These are phyloP conservation scores for Hapsidospora chrysogenum DNA, from an alignment of 495 filamentous ascomycete genomes.

Conservation along the genomic window DNA sequence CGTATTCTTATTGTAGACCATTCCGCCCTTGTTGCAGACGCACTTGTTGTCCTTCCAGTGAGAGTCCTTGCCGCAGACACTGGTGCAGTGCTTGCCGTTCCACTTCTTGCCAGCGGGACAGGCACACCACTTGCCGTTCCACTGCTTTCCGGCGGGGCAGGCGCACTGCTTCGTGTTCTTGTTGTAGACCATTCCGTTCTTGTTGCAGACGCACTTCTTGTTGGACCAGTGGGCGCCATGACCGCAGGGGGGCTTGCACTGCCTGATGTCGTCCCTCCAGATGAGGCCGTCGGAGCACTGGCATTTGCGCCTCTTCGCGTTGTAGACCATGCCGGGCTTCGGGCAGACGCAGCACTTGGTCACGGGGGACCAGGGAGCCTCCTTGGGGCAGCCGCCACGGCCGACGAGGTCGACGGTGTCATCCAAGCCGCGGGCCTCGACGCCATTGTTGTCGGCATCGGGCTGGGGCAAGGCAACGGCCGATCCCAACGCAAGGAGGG, in stretches of 20 bases:
- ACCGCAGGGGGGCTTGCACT: too few relatives aligned
- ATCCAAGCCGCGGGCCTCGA: background rate
- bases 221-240: too few relatives aligned
- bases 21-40: constrained; percentile 1
- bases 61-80: constrained; percentile 1
- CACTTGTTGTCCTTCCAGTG: background rate
- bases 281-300: background rate
- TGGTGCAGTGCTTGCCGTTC: background rate
- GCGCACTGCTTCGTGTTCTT: background rate
- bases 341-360: background rate
- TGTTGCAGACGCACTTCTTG: constrained; percentile 3
- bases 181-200: constrained; percentile 1
- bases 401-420: background rate
- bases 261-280: background rate
- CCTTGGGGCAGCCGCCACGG: background rate
- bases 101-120: background rate
- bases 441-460: background rate
- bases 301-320: background rate
- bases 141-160: background rate
- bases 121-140: background rate
- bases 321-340: background rate
- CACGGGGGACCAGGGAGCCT: background rate
- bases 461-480: background rate
- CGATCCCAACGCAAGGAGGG: background rate
- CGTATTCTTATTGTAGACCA: background rate